Conservation (phyloP, 1,139 yeast genomes). For the Blastobotrys ciferrii region DNA sequence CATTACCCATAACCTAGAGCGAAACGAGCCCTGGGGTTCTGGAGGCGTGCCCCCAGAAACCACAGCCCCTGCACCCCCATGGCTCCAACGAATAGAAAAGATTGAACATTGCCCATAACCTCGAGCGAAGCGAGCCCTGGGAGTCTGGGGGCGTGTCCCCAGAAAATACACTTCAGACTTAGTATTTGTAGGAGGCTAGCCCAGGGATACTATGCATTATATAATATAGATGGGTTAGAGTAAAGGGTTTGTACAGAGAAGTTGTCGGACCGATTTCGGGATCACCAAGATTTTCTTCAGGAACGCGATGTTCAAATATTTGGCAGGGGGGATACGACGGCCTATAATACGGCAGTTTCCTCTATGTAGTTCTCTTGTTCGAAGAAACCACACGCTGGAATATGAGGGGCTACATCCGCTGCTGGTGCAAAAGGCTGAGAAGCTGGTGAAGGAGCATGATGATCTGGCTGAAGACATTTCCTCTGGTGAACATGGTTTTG, state of each 20-base stretch:
- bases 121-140: no score
- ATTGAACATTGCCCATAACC: no score
- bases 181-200: no score
- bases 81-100: no score
- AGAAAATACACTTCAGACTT: no score
- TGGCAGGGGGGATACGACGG: not conserved
- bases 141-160: no score
- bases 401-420: slow-evolving; percentile 26
- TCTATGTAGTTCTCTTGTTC: not conserved
- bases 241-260: not conserved
- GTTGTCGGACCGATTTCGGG: not conserved
- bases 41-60: no score
- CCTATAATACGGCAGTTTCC: not conserved
- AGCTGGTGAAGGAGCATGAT: slow-evolving; percentile 50
- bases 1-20: no score
- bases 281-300: not conserved
- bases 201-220: no score
- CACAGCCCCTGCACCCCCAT: no score
- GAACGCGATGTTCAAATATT: not conserved
- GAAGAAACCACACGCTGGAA: slow-evolving; percentile 1
- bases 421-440: slow-evolving; percentile 51
- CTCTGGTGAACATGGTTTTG: slow-evolving; percentile 46
- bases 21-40: no score
- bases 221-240: not conserved
- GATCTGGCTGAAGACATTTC: slow-evolving; percentile 44